Conservation (phyloP, 116 monocot genomes). For the Trichopus zeylanicus region DNA sequence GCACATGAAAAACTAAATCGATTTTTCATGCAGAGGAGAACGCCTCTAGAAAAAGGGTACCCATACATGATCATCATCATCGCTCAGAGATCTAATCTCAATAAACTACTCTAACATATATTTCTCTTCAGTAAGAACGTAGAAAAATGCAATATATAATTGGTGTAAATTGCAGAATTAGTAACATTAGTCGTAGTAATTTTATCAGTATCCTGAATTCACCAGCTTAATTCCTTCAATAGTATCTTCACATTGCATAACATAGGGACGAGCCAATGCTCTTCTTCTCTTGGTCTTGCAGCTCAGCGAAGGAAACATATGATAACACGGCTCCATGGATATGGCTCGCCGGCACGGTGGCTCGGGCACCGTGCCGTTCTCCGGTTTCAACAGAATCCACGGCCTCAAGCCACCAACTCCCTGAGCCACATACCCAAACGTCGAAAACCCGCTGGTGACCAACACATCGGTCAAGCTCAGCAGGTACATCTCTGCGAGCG, state of each 20-base stretch:
- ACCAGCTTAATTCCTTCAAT: neutral
- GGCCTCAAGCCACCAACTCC: constrained; percentile 20
- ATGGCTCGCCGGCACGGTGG: neutral
- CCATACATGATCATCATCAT: too few relatives aligned
- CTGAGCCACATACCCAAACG: constrained; percentile 35
- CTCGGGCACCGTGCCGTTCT: neutral
- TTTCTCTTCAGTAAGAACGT: too few relatives aligned
- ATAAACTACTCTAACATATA: too few relatives aligned
- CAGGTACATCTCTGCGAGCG: constrained; percentile 31
- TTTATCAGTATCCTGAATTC: too few relatives aligned
- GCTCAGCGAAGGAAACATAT: neutral
- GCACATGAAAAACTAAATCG: too few relatives aligned
- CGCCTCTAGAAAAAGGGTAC: too few relatives aligned
- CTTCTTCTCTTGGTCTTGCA: neutral
- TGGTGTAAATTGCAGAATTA: too few relatives aligned
- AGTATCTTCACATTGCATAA: neutral
- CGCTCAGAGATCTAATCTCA: too few relatives aligned
- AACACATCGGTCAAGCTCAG: constrained; percentile 25
- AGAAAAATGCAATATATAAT: too few relatives aligned
- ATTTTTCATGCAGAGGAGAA: too few relatives aligned
- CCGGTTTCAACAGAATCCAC: constrained; percentile 11
- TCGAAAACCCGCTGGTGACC: constrained; percentile 25
- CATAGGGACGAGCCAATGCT: neutral
- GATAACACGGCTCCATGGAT: constrained; percentile 12
- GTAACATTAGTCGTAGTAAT: too few relatives aligned